Percentiles rank a stretch among this genome's conserved stretches.
Conservation (phyloP, 148 eudicot species). For the Polygonum maritimum region DNA sequence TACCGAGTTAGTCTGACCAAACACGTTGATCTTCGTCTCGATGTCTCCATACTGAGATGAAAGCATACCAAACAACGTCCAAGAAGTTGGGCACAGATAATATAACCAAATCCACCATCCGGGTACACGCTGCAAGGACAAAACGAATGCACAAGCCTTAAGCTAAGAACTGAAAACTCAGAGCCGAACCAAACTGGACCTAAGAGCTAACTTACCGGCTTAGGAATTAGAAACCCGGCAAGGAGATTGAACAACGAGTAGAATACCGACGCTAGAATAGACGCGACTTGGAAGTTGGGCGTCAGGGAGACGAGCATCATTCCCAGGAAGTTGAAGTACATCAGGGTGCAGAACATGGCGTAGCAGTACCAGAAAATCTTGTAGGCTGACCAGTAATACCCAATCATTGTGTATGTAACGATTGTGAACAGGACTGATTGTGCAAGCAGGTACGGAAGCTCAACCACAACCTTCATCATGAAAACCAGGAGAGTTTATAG, state of each 20-base stretch:
- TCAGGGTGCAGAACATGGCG: conserved; percentile 46
- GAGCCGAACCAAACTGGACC: neutral
- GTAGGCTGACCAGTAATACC: conserved; percentile 43
- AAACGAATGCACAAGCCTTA: neutral
- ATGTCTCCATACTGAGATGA: conserved; percentile 73
- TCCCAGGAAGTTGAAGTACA: conserved; percentile 57
- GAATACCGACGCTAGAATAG: conserved; percentile 31
- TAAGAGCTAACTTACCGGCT: conserved; percentile 41
- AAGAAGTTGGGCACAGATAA: conserved; percentile 54
- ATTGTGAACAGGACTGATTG: conserved; percentile 38
- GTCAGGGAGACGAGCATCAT: conserved; percentile 61
- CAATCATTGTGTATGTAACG: conserved; percentile 76
- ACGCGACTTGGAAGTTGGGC: conserved; percentile 48
- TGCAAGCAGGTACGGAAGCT: conserved; percentile 54
- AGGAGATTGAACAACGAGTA: conserved; percentile 50
- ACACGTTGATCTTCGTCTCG: conserved; percentile 25
- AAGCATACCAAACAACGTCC: conserved; percentile 53
- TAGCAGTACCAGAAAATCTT: conserved; percentile 66
- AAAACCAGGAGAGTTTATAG: neutral
- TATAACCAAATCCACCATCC: conserved; percentile 79
- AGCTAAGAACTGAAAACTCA: too few species aligned
- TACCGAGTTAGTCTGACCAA: conserved; percentile 34
- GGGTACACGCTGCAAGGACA: conserved; percentile 49
- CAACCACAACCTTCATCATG: conserved; percentile 39
- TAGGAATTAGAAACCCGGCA: conserved; percentile 57